Base-by-base conservation (phyloP, 192 early-diverging fungal species). In the Coemansia sp. region DNA sequence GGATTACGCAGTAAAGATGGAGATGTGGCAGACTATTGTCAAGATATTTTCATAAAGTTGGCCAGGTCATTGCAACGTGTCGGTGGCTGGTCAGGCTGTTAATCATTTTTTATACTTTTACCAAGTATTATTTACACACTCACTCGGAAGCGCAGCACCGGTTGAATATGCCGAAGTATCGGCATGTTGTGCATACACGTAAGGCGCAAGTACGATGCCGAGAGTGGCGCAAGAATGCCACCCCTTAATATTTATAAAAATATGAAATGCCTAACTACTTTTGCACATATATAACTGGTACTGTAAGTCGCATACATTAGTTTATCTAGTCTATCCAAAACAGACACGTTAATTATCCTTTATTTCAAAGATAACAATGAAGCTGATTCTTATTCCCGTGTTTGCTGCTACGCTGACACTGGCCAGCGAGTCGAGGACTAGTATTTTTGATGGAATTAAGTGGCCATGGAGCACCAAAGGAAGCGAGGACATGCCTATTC, bases 1-100 rank as follows among this genome's bases (percentile, higher is more conserved):
- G 63, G 90, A 94, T 57, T 70, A 56, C n/a, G 47, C 70, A 15
- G 84, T 84, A 4, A 67, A 84, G 43, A 23, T 44, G 8, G 86
- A 87, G 38, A 73, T 53, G 13, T 81, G 75, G 75, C 33, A 55
- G 34, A 65, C 55, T 17, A 65, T 78, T 12, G 48, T 71, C 0
- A 40, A 53, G 0, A 18, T 54, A 6, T 48, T 22, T 48, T 18
- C 46, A 23, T 24, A 48, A 23, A 19, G n/a, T 1, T 17, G 47
- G 47, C 27, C 27, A n/a, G n/a, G n/a, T n/a, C n/a, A n/a, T n/a
- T n/a, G n/a, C n/a, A n/a, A n/a, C n/a, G n/a, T n/a, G n/a, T n/a
- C n/a, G n/a, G n/a, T n/a, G n/a, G n/a, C n/a, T n/a, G n/a, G n/a
- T n/a, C n/a, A n/a, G n/a, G n/a, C n/a, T n/a, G n/a, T n/a, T n/a